Conservation (phyloP, 768 basidiomycete species). For the Suillus paluster region DNA sequence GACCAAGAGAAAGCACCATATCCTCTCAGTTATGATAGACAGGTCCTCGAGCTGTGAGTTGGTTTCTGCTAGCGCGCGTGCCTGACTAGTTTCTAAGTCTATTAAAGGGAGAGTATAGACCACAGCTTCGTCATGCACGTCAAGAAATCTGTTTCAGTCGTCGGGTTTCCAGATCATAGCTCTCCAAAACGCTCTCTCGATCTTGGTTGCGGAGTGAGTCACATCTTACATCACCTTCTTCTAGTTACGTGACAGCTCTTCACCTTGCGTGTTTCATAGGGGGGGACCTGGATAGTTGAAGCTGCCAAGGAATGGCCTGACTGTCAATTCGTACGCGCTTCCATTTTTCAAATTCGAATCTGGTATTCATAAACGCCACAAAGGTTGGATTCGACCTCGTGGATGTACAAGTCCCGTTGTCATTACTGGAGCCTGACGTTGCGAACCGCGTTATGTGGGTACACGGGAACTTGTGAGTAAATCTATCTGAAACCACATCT, state of each 20-base stretch:
- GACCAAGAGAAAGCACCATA: constrained; percentile 81
- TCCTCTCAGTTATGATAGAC: constrained; percentile 71
- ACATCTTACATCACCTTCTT: constrained; percentile 11
- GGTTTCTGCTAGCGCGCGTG: constrained; percentile 6
- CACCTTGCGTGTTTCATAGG: constrained; percentile 43
- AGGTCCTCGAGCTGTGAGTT: constrained; percentile 70
- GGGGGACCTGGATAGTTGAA: constrained; percentile 73
- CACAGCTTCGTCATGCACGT: constrained; percentile 53
- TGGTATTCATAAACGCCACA: neutral
- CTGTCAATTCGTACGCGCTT: constrained; percentile 59
- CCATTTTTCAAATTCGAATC: neutral
- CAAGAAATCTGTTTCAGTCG: constrained; percentile 60
- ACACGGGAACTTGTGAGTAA: constrained; percentile 78
- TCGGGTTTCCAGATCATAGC: constrained; percentile 50
- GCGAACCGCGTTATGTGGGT: constrained; percentile 69
- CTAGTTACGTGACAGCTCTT: neutral
- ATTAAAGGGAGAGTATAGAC: constrained; percentile 57
- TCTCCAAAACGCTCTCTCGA: constrained; percentile 62
- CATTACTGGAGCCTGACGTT: constrained; percentile 52
- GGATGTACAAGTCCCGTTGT: constrained; percentile 68
- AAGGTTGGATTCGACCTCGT: constrained; percentile 84
- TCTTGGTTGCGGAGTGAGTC: constrained; percentile 74
- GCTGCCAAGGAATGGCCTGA: constrained; percentile 73
- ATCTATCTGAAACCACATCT: neutral
- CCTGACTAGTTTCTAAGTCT: neutral